These are phyloP conservation scores for Lentinula guzmanii DNA, from an alignment of 768 basidiomycete genomes.

Conservation along the genomic window DNA sequence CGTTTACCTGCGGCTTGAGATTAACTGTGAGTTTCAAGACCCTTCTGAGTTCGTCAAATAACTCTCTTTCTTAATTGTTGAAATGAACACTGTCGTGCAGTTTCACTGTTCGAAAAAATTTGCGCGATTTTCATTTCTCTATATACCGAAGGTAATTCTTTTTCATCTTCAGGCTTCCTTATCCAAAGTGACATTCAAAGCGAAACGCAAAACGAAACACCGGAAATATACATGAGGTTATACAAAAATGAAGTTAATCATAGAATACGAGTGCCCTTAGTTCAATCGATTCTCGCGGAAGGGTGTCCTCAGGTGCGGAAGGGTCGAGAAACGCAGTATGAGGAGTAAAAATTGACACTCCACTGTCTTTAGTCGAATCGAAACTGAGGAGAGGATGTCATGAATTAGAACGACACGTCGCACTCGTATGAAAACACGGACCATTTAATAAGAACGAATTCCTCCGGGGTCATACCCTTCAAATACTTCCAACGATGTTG, in stretches of 20 bases:
- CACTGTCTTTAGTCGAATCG: slow-evolving; percentile 33
- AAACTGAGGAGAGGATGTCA: slow-evolving; percentile 20
- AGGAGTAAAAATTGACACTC: slow-evolving; percentile 41
- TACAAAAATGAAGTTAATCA: slow-evolving; percentile 16
- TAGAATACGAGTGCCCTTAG: slow-evolving; percentile 49
- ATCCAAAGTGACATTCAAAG: not conserved
- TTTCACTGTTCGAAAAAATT: too few relatives aligned
- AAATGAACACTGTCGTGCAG: too few relatives aligned
- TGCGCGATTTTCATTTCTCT: not conserved
- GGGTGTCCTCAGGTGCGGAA: slow-evolving; percentile 34
- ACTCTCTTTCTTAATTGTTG: too few relatives aligned
- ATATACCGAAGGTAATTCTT: not conserved
- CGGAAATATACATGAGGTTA: not conserved
- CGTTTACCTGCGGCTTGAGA: too few relatives aligned
- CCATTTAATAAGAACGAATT: slow-evolving; percentile 26
- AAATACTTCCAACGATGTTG: slow-evolving; percentile 24
- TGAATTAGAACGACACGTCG: too few relatives aligned
- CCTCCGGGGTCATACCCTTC: slow-evolving; percentile 17
- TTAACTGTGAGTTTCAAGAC: too few relatives aligned
- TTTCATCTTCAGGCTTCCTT: not conserved
- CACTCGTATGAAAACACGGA: slow-evolving; percentile 5
- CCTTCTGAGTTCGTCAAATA: too few relatives aligned
- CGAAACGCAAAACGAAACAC: too few relatives aligned
- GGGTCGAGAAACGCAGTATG: slow-evolving; percentile 49
- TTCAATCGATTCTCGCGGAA: slow-evolving; percentile 45